Base-by-base conservation (phyloP, 75 land plant species). In the Picea sitchensis region DNA sequence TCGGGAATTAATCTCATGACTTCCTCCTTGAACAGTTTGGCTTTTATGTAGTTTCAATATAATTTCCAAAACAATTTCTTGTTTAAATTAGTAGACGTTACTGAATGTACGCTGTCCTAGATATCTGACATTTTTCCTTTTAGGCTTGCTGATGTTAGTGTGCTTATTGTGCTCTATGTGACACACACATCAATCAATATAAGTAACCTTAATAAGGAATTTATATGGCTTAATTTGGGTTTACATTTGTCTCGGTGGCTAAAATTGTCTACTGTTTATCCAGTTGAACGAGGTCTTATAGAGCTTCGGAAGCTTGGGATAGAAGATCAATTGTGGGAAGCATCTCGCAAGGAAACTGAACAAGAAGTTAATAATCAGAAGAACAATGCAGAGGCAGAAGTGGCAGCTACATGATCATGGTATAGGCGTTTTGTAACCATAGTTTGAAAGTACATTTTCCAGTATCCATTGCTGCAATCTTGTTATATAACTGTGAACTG, bases 321-420 rank as follows among this genome's bases (percentile, higher is more conserved):
- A 11, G 98, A 96, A 79, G 90, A 87, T 58, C 93, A 88, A 60
- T 83, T 96, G 65, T 96, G 98, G 98, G 96, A 94, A 78, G 89
- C 94, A 64, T 96, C 95, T 5, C 87, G 98, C 36, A 92, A 80
- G 65, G 93, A 91, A 83, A 90, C 83, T 61, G 90, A 89, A 68
- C 75, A 58, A 80, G 81, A 78, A 63, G 80, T 44, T 64, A 76
- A 78, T 13, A 64, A 77, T 41, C 64, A 23, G 26, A 59, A 78
- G 65, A 21, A 38, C 65, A 51, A 31, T 31, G 30, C 41, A 72
- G 81, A 80, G 8, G 51, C n/a, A 3, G 81, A 80, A 57, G 77
- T 20, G 13, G 77, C 65, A 12, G 77, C 61, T 17, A 30, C 34
- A 58, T 58, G 26, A 71, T 20, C n/a, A 51, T 0, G 9, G 73